Evolutionary conservation across 2,329 filamentous ascomycete species (phyloP).

Genomic region (Thyridium curvatum): DNA sequence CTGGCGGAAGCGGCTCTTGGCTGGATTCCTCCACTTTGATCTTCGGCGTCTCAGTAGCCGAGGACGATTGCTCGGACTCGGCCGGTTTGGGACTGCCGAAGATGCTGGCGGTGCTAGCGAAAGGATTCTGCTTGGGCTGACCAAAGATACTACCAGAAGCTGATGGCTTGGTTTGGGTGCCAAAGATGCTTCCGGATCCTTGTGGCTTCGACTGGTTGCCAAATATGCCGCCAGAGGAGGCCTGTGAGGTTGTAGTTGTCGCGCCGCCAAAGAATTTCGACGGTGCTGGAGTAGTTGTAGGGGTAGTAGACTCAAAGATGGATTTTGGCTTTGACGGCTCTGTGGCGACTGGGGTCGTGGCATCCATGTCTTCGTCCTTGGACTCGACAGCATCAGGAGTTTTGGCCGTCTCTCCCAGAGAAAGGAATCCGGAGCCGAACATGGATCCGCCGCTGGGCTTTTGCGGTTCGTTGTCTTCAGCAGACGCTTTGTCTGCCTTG

Average conservation of each 20-base stretch:
- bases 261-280: slow-evolving; percentile 13
- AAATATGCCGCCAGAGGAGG: too few species aligned
- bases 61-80: background rate
- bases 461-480: slow-evolving; percentile 43
- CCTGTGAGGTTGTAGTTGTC: background rate
- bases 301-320: slow-evolving; percentile 13
- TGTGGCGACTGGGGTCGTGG: background rate
- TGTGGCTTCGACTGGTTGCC: too few species aligned
- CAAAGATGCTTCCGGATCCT: background rate
- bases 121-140: background rate
- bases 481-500: slow-evolving; percentile 54
- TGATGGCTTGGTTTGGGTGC: background rate
- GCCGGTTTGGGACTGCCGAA: slow-evolving; percentile 10
- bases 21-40: slow-evolving; percentile 25
- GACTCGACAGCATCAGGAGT: slow-evolving; percentile 18
- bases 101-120: slow-evolving; percentile 4
- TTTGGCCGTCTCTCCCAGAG: slow-evolving; percentile 42
- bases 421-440: slow-evolving; percentile 58
- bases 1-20: slow-evolving; percentile 40
- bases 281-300: slow-evolving; percentile 14
- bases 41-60: slow-evolving; percentile 18
- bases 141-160: background rate
- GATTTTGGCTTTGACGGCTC: background rate
- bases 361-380: slow-evolving; percentile 50
- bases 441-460: slow-evolving; percentile 43